Evolutionary conservation across 257 asterid genomes (phyloP), one percentile per base, ranked within the genome.

Genomic region (Nicotiana tabacum): DNA sequence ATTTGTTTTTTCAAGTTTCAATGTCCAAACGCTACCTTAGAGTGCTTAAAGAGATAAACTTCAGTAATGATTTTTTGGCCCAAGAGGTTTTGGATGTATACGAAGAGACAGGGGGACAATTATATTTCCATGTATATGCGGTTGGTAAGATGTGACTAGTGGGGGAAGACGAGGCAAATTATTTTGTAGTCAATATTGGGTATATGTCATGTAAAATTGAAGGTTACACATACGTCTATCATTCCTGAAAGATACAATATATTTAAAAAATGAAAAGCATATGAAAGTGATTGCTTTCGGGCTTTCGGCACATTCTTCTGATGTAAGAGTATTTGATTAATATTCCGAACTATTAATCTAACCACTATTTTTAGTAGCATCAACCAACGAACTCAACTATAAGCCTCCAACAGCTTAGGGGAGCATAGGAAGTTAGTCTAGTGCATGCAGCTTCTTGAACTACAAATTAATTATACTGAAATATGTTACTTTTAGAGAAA

Each of bases 141-240:
- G 46, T 76, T 76, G 80, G 80, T 76, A 76, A 51, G 80, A 76
- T 7, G 80, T 51, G 80, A 76, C 80, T 51, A 76, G 39, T 16
- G 80, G 64, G 17, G 64, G 5, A 76, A 4, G 48, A 27, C 1
- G 27, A 76, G 27, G 46, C 46, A 29, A 76, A 76, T 48, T 74
- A 27, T 76, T 76, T 76, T 51, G 27, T 76, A 51, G 65, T 51
- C 48, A 0, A 51, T 51, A 13, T 16, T 16, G 9, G 16, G 30
- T 51, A 29, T 51, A 7, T 74, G n/a, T 15, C 46, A 51, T 76
- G 15, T 29, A 51, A 51, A 15, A 29, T 51, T 51, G 30, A 27
- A 15, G 65, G 27, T 15, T 29, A 76, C 35, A 13, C 64, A 48
- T 15, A 53, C 16, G 6, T 43, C 60, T 72, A 18, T 13, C 79